Evolutionary conservation across 805 yeast species (phyloP).

Genomic region (Saturnispora sanitii): DNA sequence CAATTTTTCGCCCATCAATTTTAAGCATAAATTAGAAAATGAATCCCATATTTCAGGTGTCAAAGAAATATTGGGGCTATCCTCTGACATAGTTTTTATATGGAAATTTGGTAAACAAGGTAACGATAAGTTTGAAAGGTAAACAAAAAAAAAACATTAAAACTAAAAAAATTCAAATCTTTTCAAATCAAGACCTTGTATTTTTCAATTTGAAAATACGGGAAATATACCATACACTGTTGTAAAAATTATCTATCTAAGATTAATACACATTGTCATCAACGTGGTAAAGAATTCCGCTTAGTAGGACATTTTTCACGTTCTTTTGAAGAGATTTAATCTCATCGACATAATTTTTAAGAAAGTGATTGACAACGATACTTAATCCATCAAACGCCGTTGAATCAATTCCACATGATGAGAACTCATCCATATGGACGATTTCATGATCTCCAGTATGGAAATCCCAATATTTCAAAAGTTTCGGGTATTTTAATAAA

Average conservation of each 20-base stretch:
- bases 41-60: conserved; percentile 2
- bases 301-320: conserved; percentile 1
- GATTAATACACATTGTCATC: neutral
- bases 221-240: no score
- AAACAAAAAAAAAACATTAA: no score
- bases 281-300: conserved; percentile 3
- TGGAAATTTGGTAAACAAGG: no score
- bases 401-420: conserved; percentile 36
- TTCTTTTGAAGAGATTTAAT: conserved; percentile 3
- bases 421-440: conserved; percentile 27
- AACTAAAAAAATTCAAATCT: no score
- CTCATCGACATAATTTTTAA: conserved; percentile 29
- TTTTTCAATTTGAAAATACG: no score
- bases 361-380: conserved; percentile 38
- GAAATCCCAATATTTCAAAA: conserved; percentile 35
- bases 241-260: no score
- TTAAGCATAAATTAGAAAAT: neutral
- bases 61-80: neutral
- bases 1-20: neutral
- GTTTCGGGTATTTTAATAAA: conserved; percentile 25
- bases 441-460: conserved; percentile 33
- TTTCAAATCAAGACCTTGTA: no score
- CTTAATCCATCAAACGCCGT: conserved; percentile 33
- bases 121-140: neutral
- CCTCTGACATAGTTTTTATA: neutral